Percentiles rank a stretch among this genome's conserved stretches.
These are phyloP conservation scores for Udeniomyces megalosporus DNA, from an alignment of 768 basidiomycete species.

Conservation along the genomic window DNA sequence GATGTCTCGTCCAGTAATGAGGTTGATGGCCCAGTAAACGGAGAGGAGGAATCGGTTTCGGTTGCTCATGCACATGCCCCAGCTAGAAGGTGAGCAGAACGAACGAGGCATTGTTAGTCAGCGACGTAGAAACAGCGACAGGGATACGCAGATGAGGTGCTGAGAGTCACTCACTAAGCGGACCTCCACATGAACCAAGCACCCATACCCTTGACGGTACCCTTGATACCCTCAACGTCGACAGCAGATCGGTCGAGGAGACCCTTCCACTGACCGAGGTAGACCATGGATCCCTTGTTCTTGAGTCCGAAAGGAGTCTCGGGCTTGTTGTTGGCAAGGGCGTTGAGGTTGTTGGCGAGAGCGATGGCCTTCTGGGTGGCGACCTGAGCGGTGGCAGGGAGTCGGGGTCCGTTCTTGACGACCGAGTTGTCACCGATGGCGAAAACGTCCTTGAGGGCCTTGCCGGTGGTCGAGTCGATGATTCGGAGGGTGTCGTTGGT, in stretches of 20 bases:
- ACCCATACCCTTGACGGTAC: neutral
- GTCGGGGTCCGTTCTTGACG: constrained; percentile 35
- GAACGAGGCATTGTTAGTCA: too few relatives aligned
- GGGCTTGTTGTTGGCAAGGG: constrained; percentile 37
- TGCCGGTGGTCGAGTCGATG: constrained; percentile 36
- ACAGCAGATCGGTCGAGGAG: constrained; percentile 11
- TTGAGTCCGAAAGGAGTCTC: constrained; percentile 43
- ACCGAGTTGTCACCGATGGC: constrained; percentile 65
- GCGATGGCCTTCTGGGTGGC: constrained; percentile 63
- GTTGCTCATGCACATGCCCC: constrained; percentile 15
- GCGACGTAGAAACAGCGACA: too few relatives aligned
- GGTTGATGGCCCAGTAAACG: constrained; percentile 16
- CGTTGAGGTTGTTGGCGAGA: constrained; percentile 50
- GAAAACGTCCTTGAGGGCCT: constrained; percentile 51
- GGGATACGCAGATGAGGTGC: neutral
- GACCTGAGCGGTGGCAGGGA: constrained; percentile 80
- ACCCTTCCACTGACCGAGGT: constrained; percentile 12
- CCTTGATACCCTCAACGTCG: constrained; percentile 13
- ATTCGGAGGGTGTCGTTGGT: constrained; percentile 47
- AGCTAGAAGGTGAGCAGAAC: constrained; percentile 3
- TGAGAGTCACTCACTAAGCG: constrained; percentile 4
- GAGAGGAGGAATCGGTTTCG: constrained; percentile 12
- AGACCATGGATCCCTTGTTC: constrained; percentile 55
- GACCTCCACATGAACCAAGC: constrained; percentile 17
- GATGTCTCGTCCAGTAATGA: constrained; percentile 16